Base-by-base conservation (phyloP, 306 rosid species). In the Dalbergia cochinchinensis region DNA sequence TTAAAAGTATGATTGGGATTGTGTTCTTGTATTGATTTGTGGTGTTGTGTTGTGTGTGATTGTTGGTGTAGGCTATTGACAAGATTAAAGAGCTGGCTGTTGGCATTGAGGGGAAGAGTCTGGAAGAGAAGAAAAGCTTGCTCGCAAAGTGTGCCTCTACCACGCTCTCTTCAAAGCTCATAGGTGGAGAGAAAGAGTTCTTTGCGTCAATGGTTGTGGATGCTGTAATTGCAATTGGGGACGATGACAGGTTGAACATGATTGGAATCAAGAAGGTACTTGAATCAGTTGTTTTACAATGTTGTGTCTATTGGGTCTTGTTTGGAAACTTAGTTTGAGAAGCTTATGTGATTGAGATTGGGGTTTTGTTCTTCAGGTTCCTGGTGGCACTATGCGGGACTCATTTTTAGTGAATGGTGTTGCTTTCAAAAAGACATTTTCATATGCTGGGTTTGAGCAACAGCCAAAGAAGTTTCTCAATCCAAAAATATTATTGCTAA, bases 361-460 rank as follows among this genome's bases (percentile, higher is more conserved):
- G 11, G 79, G 62, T 54, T 77, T 77, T 59, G 60, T 80, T 89
- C 48, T 74, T 69, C 92, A 96, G 99, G 99, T 96, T 87, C 92
- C 97, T 65, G 99, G 99, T 77, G 99, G 99, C 69, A 93, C 66
- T 80, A 96, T 96, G 99, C 90, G 96, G 3, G 98, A 93, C 84
- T 96, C 99, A 16, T 96, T 96, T 87, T 83, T 96, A 31, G 99
- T 96, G 45, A 84, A 91, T 82, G 99, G 99, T 16, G 99, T 96
- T 78, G 99, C 99, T 67, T 96, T 96, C 85, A 96, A 96, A 72
- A 96, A 96, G 91, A 96, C 99, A 20, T 96, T 96, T 82, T 96
- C 99, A 42, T 96, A 96, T 87, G 99, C 99, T 33, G 99, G 99
- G 69, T 96, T 96, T 80, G 99, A 96, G 83, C 99, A 96, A 83